A percentile compares a stretch with the other conserved stretches of the same genome.
These are phyloP conservation scores for Candida railenensis DNA, from an alignment of 805 yeast species.

Conservation along the genomic window DNA sequence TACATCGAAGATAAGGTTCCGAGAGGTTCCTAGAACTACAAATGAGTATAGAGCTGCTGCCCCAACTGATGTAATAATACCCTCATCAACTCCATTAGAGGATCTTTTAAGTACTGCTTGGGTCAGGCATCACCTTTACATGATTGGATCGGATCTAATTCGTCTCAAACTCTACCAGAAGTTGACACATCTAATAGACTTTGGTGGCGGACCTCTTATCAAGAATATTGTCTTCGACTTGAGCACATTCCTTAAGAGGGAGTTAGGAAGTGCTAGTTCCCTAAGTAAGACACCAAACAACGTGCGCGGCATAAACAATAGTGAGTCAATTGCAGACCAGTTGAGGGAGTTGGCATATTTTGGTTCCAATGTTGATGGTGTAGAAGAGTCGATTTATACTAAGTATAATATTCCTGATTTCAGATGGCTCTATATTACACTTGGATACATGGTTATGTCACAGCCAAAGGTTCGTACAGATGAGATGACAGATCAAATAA, in stretches of 20 bases:
- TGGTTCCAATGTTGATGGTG: constrained; percentile 10
- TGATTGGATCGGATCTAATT: constrained; percentile 33
- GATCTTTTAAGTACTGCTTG: constrained; percentile 16
- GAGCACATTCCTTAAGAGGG: constrained; percentile 29
- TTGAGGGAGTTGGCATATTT: constrained; percentile 22
- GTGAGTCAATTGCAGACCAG: constrained; percentile 14
- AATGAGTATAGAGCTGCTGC: neutral
- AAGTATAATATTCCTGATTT: constrained; percentile 9
- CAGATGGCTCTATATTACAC: constrained; percentile 23
- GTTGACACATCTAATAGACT: constrained; percentile 23
- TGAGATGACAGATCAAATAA: constrained; percentile 27
- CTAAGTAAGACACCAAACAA: neutral
- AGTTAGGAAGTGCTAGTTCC: constrained; percentile 14
- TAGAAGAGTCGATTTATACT: constrained; percentile 2
- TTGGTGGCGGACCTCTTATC: constrained; percentile 31
- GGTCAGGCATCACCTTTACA: constrained; percentile 32
- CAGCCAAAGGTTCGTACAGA: constrained; percentile 21
- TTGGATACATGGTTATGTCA: constrained; percentile 25
- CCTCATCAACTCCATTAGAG: constrained; percentile 1
- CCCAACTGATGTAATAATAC: neutral
- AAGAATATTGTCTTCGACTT: constrained; percentile 34
- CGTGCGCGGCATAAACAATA: constrained; percentile 7
- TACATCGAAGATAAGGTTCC: constrained; percentile 1
- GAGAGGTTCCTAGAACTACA: neutral
- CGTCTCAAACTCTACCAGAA: constrained; percentile 32